Evolutionary conservation across 805 yeast genomes (phyloP), one percentile per base, ranked within the genome.

Genomic region (Lipomyces yamanashiensis): DNA sequence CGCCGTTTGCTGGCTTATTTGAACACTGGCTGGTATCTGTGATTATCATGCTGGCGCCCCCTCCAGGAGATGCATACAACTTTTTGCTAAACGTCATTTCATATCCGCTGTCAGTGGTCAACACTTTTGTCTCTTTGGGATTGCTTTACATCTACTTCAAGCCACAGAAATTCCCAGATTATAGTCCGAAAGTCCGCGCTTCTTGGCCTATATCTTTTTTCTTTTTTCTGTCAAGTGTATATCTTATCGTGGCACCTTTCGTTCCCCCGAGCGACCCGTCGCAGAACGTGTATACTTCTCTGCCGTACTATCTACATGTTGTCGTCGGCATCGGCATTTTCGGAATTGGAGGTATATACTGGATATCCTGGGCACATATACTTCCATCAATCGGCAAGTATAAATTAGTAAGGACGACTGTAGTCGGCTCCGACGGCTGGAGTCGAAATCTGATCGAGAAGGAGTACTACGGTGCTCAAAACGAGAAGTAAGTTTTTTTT

Each of bases 21-120:
- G 50, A 45, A 33, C 50, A 45, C 7, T 45, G 50, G 50, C 34
- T 23, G 19, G 50, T 19, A 12, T 45, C 50, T 17, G 50, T 45
- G 15, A 45, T 45, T 9, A 45, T 45, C 33, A 45, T 45, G 50
- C 50, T 45, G 34, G 50, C 50, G 34, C 50, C 50, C 6, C 50
- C 50, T 28, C 50, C 50, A 15, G 50, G 50, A 6, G 50, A 45
- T 21, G 50, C 50, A 15, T 45, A 45, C 34, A 45, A 45, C 21
- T 7, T 45, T 33, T 45, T 45, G 34, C 21, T 45, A 9, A 45
- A 45, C 50, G 50, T 45, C 12, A 45, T 45, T 7, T 45, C 50
- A 15, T 45, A 45, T 33, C 50, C 50, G 50, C 50, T 45, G 13
- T 45, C 50, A 9, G 50, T 19, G 34, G 34, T 45, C 1, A 45